A percentile compares a stretch with the other conserved stretches of the same genome.
phyloP scores from a whole-genome alignment of 2,329 filamentous ascomycete genomes.

The Penicillium sp. region DNA sequence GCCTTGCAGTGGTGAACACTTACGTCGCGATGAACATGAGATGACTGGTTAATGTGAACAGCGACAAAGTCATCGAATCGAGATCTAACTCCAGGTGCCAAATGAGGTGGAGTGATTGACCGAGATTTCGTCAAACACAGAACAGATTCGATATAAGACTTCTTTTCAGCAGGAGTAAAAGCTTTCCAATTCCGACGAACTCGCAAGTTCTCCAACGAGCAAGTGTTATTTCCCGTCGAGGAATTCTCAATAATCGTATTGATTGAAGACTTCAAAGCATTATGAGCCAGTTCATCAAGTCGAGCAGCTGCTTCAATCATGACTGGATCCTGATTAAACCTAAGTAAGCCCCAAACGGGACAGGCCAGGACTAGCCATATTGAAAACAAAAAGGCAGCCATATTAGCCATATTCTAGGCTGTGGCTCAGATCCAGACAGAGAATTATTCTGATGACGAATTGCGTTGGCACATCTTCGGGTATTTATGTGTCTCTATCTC shows the following conservation, averaged over 20 bases:
- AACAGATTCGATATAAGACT: conserved; percentile 48
- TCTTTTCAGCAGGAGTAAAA: conserved; percentile 35
- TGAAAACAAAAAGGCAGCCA: not conserved
- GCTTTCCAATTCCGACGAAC: conserved; percentile 31
- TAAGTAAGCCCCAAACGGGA: not conserved
- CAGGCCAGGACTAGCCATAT: not conserved
- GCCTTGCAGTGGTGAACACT: not conserved
- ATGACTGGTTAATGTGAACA: conserved; percentile 51
- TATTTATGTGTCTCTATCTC: not conserved
- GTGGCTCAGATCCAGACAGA: not conserved
- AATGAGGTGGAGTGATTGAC: conserved; percentile 32
- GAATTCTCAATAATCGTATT: not conserved
- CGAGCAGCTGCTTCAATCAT: not conserved
- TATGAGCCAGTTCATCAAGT: not conserved
- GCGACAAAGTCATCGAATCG: conserved; percentile 55
- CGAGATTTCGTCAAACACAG: conserved; percentile 46
- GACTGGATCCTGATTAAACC: not conserved
- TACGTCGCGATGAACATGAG: conserved; percentile 43
- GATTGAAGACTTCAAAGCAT: not conserved
- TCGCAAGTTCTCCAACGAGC: conserved; percentile 17
- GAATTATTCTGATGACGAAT: not conserved
- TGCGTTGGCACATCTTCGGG: not conserved
- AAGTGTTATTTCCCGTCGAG: not conserved
- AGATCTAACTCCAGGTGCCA: conserved; percentile 46
- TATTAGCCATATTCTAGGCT: not conserved